Evolutionary conservation across 306 rosid species (phyloP), one percentile per base, ranked within the genome.

Genomic region (Erythrophleum fordii): DNA sequence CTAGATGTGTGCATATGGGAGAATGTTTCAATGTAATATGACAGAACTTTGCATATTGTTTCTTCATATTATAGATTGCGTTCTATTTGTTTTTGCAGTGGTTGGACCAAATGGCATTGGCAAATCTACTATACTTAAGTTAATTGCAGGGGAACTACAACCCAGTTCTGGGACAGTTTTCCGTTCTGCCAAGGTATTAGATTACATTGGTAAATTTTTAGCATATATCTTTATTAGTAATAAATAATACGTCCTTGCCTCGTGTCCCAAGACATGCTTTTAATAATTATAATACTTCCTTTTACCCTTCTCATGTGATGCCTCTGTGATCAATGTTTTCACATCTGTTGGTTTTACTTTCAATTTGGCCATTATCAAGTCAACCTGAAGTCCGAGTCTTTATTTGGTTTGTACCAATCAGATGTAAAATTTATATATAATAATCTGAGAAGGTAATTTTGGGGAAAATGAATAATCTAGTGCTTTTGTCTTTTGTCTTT

Each of bases 31-130:
- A 11, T 2, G 49, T 72, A 41, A 46, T 49, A 62, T 68, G 53
- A 39, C 69, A 59, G 48, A 78, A 64, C 23, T 64, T 70, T 29
- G 67, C 64, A 66, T 81, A 72, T 59, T 46, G 68, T 76, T 65
- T 55, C 44, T 37, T 8, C 60, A 73, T 74, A 41, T 55, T 77
- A 67, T 85, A 49, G 60, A 58, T 67, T 78, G 70, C 78, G 42
- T 81, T 23, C 76, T 77, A 60, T 64, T 56, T 83, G 64, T 80
- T 66, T 86, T 48, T 90, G 82, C 97, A 96, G 99, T 96, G 99
- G 99, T 96, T 74, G 99, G 99, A 58, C 99, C 99, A 72, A 96
- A 96, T 85, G 99, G 99, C 7, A 96, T 96, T 37, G 99, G 99
- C n/a, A 96, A 96, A 84, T 96, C 99, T 66, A 96, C 99, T 22